Evolutionary conservation across 768 basidiomycete species (phyloP), one percentile per base, ranked within the genome.

Genomic region (Trametes cingulata): DNA sequence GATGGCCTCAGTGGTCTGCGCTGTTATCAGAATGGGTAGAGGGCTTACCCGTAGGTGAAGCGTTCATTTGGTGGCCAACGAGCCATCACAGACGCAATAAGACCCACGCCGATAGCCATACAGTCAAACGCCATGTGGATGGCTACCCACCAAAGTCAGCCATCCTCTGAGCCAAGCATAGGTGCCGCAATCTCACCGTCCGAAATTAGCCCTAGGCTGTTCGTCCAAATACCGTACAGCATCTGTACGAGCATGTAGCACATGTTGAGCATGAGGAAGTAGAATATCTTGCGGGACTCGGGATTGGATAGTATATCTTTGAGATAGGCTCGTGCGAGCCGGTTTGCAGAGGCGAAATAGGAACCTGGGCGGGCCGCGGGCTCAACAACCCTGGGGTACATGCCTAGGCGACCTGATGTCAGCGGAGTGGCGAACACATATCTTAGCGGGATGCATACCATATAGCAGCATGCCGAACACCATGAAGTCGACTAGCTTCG

Each of bases 91-190:
- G 93, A 95, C 6, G 97, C 97, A 57, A 97, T 86, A 2, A 99
- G 81, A 2, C 97, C 97, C 52, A 99, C 92, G 0, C 86, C 94
- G 52, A 99, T 93, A 0, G 96, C 96, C 83, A 98, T 86, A 70
- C 97, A 98, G 75, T 99, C 97, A 67, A 99, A 99, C 12, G 94
- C 93, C 97, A 98, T 99, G 70, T 99, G 97, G 37, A 99, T 98
- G 20, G 97, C 96, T 98, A 65, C 19, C 14, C 15, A 13, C 4
- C 14, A 37, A 7, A 22, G 20, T 4, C 49, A n/a, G 49, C 37
- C 42, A 15, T 1, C 39, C 35, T 42, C 27, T 20, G 15, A 20
- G 20, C 40, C n/a, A 12, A 10, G 42, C 2, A 9, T 29, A 12
- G n/a, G 14, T 2, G 27, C 5, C 1, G 25, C 37, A 13, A 13